These are phyloP conservation scores for Phytophthora uliginosa DNA, from an alignment of 352 stramenopile genomes.

Conservation along the genomic window DNA sequence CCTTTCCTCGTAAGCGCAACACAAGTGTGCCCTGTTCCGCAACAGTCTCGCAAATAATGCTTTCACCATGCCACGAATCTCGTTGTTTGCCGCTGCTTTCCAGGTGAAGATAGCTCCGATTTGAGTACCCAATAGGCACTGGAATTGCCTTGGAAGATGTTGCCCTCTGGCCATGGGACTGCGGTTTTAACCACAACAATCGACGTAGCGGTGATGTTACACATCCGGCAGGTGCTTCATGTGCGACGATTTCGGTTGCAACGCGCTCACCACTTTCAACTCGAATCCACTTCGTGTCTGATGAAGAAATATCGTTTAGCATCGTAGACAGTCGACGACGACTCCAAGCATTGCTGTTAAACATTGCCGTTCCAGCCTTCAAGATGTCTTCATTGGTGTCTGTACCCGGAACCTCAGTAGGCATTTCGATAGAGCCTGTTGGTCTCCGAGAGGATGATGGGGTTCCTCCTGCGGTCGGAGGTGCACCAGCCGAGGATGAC, in stretches of 20 bases:
- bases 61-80: constrained; percentile 81
- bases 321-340: constrained; percentile 76
- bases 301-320: constrained; percentile 81
- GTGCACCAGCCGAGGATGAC: constrained; percentile 31
- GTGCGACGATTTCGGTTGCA: constrained; percentile 83
- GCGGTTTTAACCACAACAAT: constrained; percentile 82
- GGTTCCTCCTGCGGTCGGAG: constrained; percentile 20
- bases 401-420: constrained; percentile 52
- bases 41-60: constrained; percentile 88
- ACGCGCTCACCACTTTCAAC: constrained; percentile 72
- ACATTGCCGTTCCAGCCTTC: constrained; percentile 54
- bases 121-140: constrained; percentile 90
- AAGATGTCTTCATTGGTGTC: constrained; percentile 58
- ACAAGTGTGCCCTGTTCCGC: constrained; percentile 88
- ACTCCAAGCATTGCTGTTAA: constrained; percentile 67
- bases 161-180: constrained; percentile 51
- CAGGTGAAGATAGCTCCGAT: constrained; percentile 87
- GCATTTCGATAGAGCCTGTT: constrained; percentile 63
- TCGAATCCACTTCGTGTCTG: constrained; percentile 73
- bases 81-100: constrained; percentile 70
- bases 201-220: constrained; percentile 80
- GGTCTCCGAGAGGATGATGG: constrained; percentile 37
- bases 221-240: constrained; percentile 86
- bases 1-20: constrained; percentile 79
- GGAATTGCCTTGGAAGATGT: constrained; percentile 77